These are phyloP conservation scores for Corylus americana DNA, from an alignment of 306 rosid genomes.

Conservation along the genomic window DNA sequence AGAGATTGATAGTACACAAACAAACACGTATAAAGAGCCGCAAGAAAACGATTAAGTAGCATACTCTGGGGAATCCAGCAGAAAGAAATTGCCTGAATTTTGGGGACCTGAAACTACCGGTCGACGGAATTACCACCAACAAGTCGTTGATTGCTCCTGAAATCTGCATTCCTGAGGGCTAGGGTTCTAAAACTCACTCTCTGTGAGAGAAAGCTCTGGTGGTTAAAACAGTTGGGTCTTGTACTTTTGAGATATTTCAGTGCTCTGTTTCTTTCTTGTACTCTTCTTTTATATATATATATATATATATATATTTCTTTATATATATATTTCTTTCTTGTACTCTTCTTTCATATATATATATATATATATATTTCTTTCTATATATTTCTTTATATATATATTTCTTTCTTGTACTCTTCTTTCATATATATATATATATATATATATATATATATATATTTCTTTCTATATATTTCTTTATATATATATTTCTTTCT, in stretches of 20 bases:
- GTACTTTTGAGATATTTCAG: neutral
- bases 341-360: no score
- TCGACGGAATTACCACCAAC: conserved; percentile 57
- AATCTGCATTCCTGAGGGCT: conserved; percentile 55
- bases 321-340: no score
- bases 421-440: no score
- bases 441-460: no score
- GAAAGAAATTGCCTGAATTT: conserved; percentile 58
- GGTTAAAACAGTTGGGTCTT: neutral
- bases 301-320: no score
- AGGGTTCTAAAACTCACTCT: conserved; percentile 14
- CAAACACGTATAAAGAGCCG: neutral
- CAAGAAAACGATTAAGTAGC: conserved; percentile 6
- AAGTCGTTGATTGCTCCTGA: conserved; percentile 69
- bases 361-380: no score
- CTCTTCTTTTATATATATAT: no score
- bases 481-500: no score
- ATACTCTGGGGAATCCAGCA: conserved; percentile 60
- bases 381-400: no score
- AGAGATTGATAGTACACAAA: neutral
- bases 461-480: no score
- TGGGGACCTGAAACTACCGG: conserved; percentile 49
- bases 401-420: neutral
- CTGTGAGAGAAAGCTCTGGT: neutral
- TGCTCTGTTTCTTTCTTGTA: neutral